Conservation (phyloP, 1,284 basidiomycete genomes). For the Boletus holoroseus region DNA sequence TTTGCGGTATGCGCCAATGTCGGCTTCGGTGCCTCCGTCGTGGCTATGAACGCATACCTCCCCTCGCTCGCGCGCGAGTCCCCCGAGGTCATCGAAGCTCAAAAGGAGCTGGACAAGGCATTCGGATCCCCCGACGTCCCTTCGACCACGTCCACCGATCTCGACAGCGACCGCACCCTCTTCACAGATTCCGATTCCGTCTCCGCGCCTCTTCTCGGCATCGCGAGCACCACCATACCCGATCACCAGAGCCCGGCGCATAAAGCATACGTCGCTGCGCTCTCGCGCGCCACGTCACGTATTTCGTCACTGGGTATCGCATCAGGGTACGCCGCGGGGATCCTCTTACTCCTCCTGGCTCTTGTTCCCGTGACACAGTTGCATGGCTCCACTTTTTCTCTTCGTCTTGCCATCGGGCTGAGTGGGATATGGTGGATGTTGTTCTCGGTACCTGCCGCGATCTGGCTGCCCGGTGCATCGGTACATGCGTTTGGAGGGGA, state of each 20-base stretch:
- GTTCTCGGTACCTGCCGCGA: constrained; percentile 69
- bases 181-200: constrained; percentile 12
- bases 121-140: constrained; percentile 9
- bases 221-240: background rate
- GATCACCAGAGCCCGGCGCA: constrained; percentile 8
- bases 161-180: constrained; percentile 11
- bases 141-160: constrained; percentile 24
- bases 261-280: constrained; percentile 43
- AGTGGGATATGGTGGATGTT: constrained; percentile 83
- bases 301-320: constrained; percentile 82
- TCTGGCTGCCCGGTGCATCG: constrained; percentile 57
- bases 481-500: constrained; percentile 5
- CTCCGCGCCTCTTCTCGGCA: constrained; percentile 30
- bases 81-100: constrained; percentile 51
- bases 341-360: constrained; percentile 62
- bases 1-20: constrained; percentile 74
- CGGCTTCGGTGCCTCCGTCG: constrained; percentile 76
- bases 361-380: constrained; percentile 66
- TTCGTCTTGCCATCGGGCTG: constrained; percentile 73
- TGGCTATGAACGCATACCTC: constrained; percentile 87
- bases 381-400: constrained; percentile 64
- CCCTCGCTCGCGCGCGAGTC: constrained; percentile 68
- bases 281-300: constrained; percentile 68
- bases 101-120: constrained; percentile 33
- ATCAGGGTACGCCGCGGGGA: constrained; percentile 76